Conservation (phyloP, 2,329 filamentous ascomycete genomes). For the Xenosphaeropsis pyriputrescens region DNA sequence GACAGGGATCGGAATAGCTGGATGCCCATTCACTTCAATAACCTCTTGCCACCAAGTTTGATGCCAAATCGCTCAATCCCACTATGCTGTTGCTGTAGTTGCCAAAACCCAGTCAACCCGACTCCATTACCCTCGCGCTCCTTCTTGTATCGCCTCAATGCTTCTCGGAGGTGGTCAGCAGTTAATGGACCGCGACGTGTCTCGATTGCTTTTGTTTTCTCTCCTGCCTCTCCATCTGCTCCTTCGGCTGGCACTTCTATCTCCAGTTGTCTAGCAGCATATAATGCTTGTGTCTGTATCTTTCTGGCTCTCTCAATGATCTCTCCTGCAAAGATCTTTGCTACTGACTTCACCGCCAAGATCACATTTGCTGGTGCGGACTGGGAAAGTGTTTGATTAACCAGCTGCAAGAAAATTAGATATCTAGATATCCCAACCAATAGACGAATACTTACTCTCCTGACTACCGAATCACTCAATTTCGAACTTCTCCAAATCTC, state of each 20-base stretch:
- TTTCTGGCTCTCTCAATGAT: slow-evolving; percentile 58
- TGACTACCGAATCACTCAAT: slow-evolving; percentile 52
- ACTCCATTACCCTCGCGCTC: slow-evolving; percentile 43
- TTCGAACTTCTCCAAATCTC: slow-evolving; percentile 57
- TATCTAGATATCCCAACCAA: not conserved
- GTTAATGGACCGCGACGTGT: slow-evolving; percentile 42
- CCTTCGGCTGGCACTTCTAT: slow-evolving; percentile 28
- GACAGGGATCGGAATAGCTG: too few relatives aligned
- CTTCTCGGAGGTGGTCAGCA: slow-evolving; percentile 63
- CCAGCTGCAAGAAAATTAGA: slow-evolving; percentile 23
- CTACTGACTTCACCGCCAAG: slow-evolving; percentile 34
- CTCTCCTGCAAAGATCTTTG: slow-evolving; percentile 37
- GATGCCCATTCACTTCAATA: slow-evolving; percentile 17
- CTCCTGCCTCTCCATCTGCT: slow-evolving; percentile 10
- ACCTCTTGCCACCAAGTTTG: slow-evolving; percentile 14
- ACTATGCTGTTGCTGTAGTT: slow-evolving; percentile 37
- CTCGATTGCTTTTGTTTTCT: slow-evolving; percentile 20
- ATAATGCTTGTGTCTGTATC: slow-evolving; percentile 59
- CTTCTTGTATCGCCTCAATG: slow-evolving; percentile 51
- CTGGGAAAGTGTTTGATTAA: slow-evolving; percentile 70
- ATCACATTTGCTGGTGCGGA: slow-evolving; percentile 62
- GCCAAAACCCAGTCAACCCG: slow-evolving; percentile 44
- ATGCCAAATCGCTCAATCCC: slow-evolving; percentile 40
- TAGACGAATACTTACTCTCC: slow-evolving; percentile 34
- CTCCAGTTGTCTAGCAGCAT: slow-evolving; percentile 39